A percentile compares a stretch with the other conserved stretches of the same genome.
phyloP scores from a whole-genome alignment of 768 basidiomycete genomes.

The Russula foetens region DNA sequence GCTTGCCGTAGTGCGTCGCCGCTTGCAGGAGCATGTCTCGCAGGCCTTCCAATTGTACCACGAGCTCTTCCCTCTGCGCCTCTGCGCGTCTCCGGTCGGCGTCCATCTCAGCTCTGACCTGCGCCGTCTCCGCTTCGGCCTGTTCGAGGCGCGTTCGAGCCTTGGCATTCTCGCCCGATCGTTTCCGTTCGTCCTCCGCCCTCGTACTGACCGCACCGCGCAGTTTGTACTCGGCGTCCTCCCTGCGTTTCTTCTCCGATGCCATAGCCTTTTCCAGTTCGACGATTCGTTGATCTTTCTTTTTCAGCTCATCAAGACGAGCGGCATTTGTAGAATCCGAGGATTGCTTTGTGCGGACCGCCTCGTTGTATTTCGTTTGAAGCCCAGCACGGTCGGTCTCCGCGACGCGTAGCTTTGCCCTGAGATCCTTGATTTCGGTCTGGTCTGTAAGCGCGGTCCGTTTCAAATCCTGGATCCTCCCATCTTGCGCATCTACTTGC shows the following conservation, averaged over 20 bases:
- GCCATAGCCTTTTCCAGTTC: conserved; percentile 48
- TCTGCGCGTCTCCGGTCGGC: conserved; percentile 28
- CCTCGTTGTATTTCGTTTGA: conserved; percentile 43
- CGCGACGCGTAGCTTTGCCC: conserved; percentile 43
- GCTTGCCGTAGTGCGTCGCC: conserved; percentile 37
- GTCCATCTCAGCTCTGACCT: conserved; percentile 29
- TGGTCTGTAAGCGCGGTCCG: conserved; percentile 42
- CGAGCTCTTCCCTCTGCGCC: conserved; percentile 37
- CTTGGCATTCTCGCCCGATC: conserved; percentile 29
- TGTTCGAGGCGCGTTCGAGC: conserved; percentile 33
- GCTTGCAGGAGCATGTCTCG: conserved; percentile 38
- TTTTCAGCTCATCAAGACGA: conserved; percentile 46
- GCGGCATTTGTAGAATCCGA: conserved; percentile 42
- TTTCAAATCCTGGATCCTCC: conserved; percentile 55
- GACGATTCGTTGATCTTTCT: conserved; percentile 43
- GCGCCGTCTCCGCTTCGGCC: conserved; percentile 31
- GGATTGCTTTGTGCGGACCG: conserved; percentile 41
- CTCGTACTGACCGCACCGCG: conserved; percentile 35
- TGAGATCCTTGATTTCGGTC: conserved; percentile 54
- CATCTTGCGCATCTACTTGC: conserved; percentile 47
- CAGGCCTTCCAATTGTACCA: conserved; percentile 45
- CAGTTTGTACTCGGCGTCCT: conserved; percentile 36
- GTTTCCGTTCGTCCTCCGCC: conserved; percentile 33
- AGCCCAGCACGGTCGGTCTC: conserved; percentile 53
- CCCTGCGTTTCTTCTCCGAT: conserved; percentile 44